These are phyloP conservation scores for Rhodotorula kratochvilovae DNA, from an alignment of 768 basidiomycete genomes.

Conservation along the genomic window DNA sequence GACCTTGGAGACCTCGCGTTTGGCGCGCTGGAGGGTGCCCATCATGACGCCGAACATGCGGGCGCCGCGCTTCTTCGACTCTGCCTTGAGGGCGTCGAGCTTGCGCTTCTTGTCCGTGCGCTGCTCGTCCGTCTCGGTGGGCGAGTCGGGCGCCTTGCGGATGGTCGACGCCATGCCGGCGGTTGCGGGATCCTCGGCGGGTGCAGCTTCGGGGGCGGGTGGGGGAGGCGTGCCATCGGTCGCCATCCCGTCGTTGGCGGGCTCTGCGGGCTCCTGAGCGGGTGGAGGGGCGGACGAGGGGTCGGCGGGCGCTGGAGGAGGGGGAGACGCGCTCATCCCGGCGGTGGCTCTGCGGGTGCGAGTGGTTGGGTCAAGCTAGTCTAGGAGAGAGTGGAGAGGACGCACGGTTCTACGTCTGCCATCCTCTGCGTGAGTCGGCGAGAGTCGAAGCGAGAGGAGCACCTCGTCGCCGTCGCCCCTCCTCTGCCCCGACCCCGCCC, in stretches of 20 bases:
- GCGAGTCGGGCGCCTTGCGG: neutral
- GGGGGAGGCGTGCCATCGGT: neutral
- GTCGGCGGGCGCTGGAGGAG: neutral
- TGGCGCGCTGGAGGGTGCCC: slow-evolving; percentile 29
- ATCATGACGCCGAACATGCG: slow-evolving; percentile 34
- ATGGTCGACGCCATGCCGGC: neutral
- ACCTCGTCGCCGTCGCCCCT: too few relatives aligned
- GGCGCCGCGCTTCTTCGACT: slow-evolving; percentile 19
- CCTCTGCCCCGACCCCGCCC: neutral
- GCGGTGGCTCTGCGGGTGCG: neutral
- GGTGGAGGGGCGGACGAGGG: neutral
- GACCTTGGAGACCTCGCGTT: slow-evolving; percentile 4
- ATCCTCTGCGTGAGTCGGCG: neutral
- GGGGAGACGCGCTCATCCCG: neutral
- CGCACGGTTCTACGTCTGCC: neutral
- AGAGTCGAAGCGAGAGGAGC: too few relatives aligned
- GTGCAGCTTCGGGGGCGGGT: neutral
- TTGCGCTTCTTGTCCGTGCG: slow-evolving; percentile 2
- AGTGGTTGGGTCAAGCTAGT: neutral
- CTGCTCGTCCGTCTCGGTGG: neutral
- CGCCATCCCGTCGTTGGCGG: neutral
- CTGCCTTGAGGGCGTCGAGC: neutral
- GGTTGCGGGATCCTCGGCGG: neutral
- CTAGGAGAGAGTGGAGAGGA: neutral
- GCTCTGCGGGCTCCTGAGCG: neutral